Percentiles rank a stretch among this genome's conserved stretches.
These are phyloP conservation scores for Boletus reticulatus DNA, from an alignment of 768 basidiomycete genomes.

Conservation along the genomic window DNA sequence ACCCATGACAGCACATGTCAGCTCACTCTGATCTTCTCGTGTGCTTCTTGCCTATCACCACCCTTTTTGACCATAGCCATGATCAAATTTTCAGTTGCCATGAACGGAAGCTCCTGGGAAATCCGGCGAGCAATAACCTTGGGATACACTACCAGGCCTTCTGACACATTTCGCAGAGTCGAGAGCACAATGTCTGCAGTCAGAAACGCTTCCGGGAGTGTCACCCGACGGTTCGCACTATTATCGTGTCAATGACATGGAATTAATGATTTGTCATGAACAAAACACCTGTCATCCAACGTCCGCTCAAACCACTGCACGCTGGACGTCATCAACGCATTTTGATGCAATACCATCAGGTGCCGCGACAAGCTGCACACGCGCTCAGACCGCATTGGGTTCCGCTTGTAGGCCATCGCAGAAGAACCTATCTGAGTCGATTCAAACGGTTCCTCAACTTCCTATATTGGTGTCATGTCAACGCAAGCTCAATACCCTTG, in stretches of 20 bases:
- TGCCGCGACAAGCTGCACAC: slow-evolving; percentile 96
- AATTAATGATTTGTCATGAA: neutral
- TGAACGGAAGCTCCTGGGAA: slow-evolving; percentile 94
- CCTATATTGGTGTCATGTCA: slow-evolving; percentile 40
- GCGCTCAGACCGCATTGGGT: slow-evolving; percentile 98
- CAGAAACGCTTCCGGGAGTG: slow-evolving; percentile 94
- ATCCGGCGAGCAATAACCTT: slow-evolving; percentile 92
- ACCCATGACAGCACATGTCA: slow-evolving; percentile 7
- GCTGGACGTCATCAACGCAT: slow-evolving; percentile 90
- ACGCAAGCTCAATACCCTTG: neutral
- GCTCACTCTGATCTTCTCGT: slow-evolving; percentile 87
- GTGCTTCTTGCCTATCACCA: slow-evolving; percentile 94
- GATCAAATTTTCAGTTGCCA: slow-evolving; percentile 99
- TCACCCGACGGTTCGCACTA: slow-evolving; percentile 95
- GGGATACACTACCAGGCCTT: slow-evolving; percentile 99
- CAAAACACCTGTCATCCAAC: slow-evolving; percentile 80
- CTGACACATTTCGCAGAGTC: slow-evolving; percentile 93
- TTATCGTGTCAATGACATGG: slow-evolving; percentile 5
- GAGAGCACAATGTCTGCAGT: slow-evolving; percentile 96
- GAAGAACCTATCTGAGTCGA: slow-evolving; percentile 97
- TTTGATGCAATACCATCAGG: slow-evolving; percentile 94
- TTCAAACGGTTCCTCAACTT: slow-evolving; percentile 99
- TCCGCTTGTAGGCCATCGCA: slow-evolving; percentile 99
- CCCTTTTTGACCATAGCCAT: slow-evolving; percentile 97
- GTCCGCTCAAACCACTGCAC: slow-evolving; percentile 99